Evolutionary conservation across 2,329 filamentous ascomycete species (phyloP).

Genomic region (Sarocladiaceae sp.): DNA sequence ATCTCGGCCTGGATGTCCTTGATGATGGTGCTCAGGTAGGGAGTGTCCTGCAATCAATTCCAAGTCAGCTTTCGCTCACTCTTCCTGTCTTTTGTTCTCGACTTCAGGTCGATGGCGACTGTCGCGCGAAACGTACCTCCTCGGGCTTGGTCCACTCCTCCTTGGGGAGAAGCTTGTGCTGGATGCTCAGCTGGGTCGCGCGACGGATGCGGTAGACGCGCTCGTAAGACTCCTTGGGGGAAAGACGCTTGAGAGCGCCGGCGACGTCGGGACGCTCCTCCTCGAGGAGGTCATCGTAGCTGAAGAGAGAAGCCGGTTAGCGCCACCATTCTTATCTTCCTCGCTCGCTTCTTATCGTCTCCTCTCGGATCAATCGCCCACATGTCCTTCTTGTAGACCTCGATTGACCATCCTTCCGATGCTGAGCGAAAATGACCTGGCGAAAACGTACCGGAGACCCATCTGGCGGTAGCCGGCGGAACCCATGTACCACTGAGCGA

Average conservation of each 20-base stretch:
- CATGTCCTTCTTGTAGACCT: too few relatives aligned
- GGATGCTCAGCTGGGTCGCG: slow-evolving; percentile 71
- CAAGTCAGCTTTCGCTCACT: slow-evolving; percentile 10
- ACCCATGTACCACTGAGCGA: slow-evolving; percentile 84
- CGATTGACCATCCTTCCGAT: too few relatives aligned
- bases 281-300: slow-evolving; percentile 88
- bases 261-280: slow-evolving; percentile 87
- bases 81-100: slow-evolving; percentile 2
- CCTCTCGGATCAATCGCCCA: too few relatives aligned
- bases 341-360: too few relatives aligned
- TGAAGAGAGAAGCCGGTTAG: slow-evolving; percentile 33
- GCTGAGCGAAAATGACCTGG: slow-evolving; percentile 5
- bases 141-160: slow-evolving; percentile 53
- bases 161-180: slow-evolving; percentile 60
- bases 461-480: slow-evolving; percentile 89
- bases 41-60: slow-evolving; percentile 34
- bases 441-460: slow-evolving; percentile 66
- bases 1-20: slow-evolving; percentile 42
- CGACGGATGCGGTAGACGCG: slow-evolving; percentile 95
- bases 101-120: background rate
- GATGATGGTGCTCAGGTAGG: slow-evolving; percentile 49
- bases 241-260: slow-evolving; percentile 82
- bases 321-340: slow-evolving; percentile 6
- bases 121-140: slow-evolving; percentile 30
- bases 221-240: slow-evolving; percentile 88